Evolutionary conservation across 192 early-diverging fungal species (phyloP), one percentile per base, ranked within the genome.

Genomic region (Backusella mclennaniae): DNA sequence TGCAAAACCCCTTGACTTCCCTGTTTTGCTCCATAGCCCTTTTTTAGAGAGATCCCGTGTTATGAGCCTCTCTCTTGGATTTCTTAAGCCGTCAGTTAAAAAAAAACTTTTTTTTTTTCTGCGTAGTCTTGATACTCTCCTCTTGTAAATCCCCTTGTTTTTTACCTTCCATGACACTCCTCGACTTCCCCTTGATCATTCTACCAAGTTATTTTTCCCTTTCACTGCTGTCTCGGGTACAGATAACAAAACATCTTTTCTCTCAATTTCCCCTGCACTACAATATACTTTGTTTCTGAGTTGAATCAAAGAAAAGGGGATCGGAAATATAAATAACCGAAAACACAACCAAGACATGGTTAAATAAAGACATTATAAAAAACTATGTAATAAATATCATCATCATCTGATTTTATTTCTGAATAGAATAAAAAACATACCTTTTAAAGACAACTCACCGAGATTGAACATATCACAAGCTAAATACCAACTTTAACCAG

Each of bases 51-150:
- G 46, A 6, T 49, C 46, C 46, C 46, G 19, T 49, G 46, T 49
- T 49, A 19, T 49, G 46, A 49, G 46, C 46, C 46, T 49, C 46
- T 49, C 46, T 44, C 42, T 56, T 23, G 17, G 46, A 19, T 0
- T 56, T 56, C 9, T 56, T 56, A 56, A 56, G n/a, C 53, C 23
- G 53, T 56, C 53, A 56, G 53, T 59, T 29, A 63, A 63, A 56
- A 56, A 63, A 63, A 21, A 21, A 26, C 26, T 49, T 49, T 49
- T 49, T 49, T 49, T 49, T 19, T 4, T 23, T 29, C 23, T 59
- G 56, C 56, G 56, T 59, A 59, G 56, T 59, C 17, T 59, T 59
- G 53, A 56, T 56, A 56, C 6, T 56, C 56, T 59, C 56, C 56
- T 26, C 21, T 59, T 59, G 23, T 59, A 26, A 59, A 59, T 59